Conservation (phyloP, 2,329 filamentous ascomycete species). For the Trichoderma koningiopsis region DNA sequence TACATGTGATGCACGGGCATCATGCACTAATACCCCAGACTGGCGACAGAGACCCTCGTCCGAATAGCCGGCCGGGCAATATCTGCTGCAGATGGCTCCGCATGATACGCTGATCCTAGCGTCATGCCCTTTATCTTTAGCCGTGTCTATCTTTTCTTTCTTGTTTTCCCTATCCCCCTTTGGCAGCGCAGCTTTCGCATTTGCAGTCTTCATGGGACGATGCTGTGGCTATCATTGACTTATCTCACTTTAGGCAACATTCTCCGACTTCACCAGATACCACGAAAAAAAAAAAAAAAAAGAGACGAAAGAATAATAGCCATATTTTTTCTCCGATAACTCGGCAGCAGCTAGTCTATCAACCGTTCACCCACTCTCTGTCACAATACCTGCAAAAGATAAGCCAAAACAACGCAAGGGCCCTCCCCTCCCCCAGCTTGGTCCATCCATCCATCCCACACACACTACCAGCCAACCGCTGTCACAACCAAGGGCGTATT, state of each 20-base stretch:
- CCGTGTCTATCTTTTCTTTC: not conserved
- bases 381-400: constrained; percentile 20
- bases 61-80: not conserved
- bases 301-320: not conserved
- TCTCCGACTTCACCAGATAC: not conserved
- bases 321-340: not conserved
- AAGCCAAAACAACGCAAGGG: constrained; percentile 16
- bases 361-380: not conserved
- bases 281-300: not conserved
- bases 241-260: not conserved
- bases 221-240: not conserved
- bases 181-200: not conserved
- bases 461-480: constrained; percentile 1
- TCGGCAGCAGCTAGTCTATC: not conserved
- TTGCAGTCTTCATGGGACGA: not conserved
- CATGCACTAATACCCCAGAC: not conserved
- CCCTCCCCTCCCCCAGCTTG: not conserved
- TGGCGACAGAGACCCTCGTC: not conserved
- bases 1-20: not conserved
- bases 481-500: not conserved
- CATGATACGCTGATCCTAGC: constrained; percentile 9
- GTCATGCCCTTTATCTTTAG: not conserved
- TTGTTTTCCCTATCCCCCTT: not conserved
- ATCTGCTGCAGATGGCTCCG: constrained; percentile 1
- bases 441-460: not conserved